A percentile compares a stretch with the other conserved stretches of the same genome.
These are phyloP conservation scores for Oehlia diaphana DNA, from an alignment of 192 early-diverging fungal genomes.

Conservation along the genomic window DNA sequence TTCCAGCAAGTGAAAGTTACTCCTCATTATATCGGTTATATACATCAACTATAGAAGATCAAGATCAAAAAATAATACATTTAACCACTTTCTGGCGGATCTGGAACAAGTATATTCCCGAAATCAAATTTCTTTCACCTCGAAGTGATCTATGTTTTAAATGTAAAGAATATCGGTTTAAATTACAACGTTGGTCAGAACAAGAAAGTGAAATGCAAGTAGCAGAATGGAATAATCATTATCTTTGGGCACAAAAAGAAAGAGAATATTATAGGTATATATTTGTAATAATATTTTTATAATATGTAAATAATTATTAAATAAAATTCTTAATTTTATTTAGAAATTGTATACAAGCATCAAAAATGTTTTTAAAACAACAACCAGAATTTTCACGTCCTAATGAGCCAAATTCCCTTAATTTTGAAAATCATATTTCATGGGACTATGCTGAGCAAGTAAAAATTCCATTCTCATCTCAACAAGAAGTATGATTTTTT, in stretches of 20 bases:
- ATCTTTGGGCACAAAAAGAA: not conserved
- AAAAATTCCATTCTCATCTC: not conserved
- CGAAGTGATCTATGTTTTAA: conserved; percentile 9
- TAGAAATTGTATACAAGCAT: conserved; percentile 2
- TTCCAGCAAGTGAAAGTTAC: not conserved
- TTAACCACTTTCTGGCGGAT: not conserved
- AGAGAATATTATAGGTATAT: conserved; percentile 12
- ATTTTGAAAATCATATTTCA: conserved; percentile 7
- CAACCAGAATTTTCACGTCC: not conserved
- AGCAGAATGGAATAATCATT: too few species aligned
- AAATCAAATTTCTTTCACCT: conserved; percentile 1
- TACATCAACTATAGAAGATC: not conserved
- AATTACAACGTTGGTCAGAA: not conserved
- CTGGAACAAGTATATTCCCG: conserved; percentile 6
- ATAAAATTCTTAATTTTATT: not conserved
- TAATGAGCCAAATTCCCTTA: not conserved
- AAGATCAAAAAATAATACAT: not conserved
- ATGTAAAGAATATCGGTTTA: not conserved
- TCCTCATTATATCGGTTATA: not conserved
- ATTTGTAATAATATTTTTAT: too few species aligned
- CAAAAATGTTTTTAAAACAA: not conserved
- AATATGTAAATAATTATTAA: not conserved
- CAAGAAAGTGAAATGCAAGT: too few species aligned
- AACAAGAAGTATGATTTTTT: conserved; percentile 6
- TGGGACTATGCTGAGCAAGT: conserved; percentile 4